These are phyloP conservation scores for Diphasiastrum complanatum DNA, from an alignment of 83 land plant species.

Conservation along the genomic window DNA sequence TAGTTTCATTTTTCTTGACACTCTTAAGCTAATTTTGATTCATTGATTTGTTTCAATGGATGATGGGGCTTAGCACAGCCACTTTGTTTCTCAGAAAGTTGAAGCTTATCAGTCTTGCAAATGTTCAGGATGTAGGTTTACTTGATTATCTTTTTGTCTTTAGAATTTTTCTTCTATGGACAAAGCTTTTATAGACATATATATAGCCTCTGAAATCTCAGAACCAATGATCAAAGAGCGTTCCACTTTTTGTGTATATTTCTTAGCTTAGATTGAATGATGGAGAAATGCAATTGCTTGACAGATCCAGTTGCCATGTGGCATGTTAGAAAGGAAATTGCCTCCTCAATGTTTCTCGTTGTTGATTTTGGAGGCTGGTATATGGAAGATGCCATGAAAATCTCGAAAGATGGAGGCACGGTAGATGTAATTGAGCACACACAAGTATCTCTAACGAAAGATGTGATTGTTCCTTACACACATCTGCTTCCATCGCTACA, in stretches of 20 bases:
- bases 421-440: conserved; percentile 55
- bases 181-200: not conserved
- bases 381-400: conserved; percentile 51
- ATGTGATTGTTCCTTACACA: conserved; percentile 80
- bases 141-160: not conserved
- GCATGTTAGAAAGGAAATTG: conserved; percentile 68
- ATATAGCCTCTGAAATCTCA: not conserved
- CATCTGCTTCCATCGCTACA: conserved; percentile 68
- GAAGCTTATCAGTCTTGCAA: not conserved
- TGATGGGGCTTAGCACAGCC: no score
- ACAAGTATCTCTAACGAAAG: conserved; percentile 73
- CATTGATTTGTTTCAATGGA: no score
- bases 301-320: conserved; percentile 94
- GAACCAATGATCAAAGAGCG: no score
- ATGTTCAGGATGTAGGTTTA: not conserved
- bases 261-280: conserved; percentile 30
- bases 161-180: not conserved
- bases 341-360: conserved; percentile 60
- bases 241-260: not conserved
- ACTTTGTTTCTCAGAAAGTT: not conserved
- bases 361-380: conserved; percentile 95
- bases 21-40: no score
- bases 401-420: conserved; percentile 17
- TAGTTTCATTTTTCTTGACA: no score
- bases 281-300: conserved; percentile 51